Evolutionary conservation across 1,284 basidiomycete genomes (phyloP), one percentile per base, ranked within the genome.

Genomic region (Fomitopsis palustris): DNA sequence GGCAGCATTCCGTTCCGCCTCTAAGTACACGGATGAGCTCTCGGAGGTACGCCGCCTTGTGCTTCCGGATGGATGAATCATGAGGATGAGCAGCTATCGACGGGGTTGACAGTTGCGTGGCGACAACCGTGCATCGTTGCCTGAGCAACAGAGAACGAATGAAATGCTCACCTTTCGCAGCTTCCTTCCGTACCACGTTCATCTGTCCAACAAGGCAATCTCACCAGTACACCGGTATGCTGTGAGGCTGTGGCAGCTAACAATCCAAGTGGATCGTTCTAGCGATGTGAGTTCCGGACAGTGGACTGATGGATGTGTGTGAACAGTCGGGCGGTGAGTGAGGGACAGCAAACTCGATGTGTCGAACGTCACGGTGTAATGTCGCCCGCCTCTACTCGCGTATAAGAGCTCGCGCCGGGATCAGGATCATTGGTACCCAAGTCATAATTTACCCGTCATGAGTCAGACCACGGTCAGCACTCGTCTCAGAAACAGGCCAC

Each of bases 131-230:
- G 29, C 49, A 10, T 52, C 49, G 49, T 52, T 35, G 31, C 33
- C 19, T 7, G 19, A 3, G 21, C n/a, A n/a, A 52, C 49, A 10
- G 16, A 35, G 29, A 35, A 49, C 25, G 37, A 17, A 49, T 16
- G 29, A 35, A 57, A 12, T 33, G 52, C 52, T 43, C 54, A 62
- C 60, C 60, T 57, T 52, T 52, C 21, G 49, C 49, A 31, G 49
- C 49, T 52, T 56, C 43, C 42, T 54, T 62, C 56, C 60, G 55
- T 54, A 62, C 60, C 57, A 57, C 57, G 53, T 62, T 62, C 60
- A 62, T 58, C 49, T 31, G 29, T 47, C 35, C 47, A 19, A 9
- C 31, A 43, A 25, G 43, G 14, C 19, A 49, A 14, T 35, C 47
- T 35, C 29, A 39, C 33, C 37, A 33, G 8, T 31, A 52, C 29